These are phyloP conservation scores for Neurospora sp. DNA, from an alignment of 495 filamentous ascomycete species.

Conservation along the genomic window DNA sequence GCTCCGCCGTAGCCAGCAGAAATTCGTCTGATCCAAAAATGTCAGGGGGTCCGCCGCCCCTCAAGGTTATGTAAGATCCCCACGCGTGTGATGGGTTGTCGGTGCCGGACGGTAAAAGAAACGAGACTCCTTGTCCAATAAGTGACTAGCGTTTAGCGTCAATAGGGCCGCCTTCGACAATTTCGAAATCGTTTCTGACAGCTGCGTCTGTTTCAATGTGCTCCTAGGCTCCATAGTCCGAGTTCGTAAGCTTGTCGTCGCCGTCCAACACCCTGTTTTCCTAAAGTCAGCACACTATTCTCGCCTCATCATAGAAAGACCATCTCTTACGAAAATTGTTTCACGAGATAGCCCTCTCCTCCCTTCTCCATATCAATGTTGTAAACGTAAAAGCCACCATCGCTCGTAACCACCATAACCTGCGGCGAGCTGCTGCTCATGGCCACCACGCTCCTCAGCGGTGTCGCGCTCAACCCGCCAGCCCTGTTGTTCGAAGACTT, in stretches of 20 bases:
- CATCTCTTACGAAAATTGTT: slow-evolving; percentile 70
- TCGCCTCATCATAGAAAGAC: neutral
- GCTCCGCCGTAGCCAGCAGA: neutral
- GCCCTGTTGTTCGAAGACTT: slow-evolving; percentile 35
- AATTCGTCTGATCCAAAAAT: neutral
- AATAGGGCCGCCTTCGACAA: neutral
- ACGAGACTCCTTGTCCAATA: neutral
- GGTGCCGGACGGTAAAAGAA: neutral
- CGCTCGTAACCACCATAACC: slow-evolving; percentile 95
- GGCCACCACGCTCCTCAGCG: slow-evolving; percentile 76
- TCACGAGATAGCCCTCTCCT: slow-evolving; percentile 83
- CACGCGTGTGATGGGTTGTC: neutral
- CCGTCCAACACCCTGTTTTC: slow-evolving; percentile 37
- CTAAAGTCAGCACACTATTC: slow-evolving; percentile 2
- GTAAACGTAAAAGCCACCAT: slow-evolving; percentile 89
- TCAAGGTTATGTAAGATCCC: neutral
- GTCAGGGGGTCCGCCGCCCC: neutral
- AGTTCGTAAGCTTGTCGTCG: slow-evolving; percentile 40
- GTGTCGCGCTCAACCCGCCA: slow-evolving; percentile 20
- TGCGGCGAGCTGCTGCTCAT: slow-evolving; percentile 89
- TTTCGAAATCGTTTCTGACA: neutral
- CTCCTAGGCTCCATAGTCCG: slow-evolving; percentile 25
- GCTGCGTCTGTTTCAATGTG: neutral
- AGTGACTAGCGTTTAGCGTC: neutral
- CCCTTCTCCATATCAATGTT: slow-evolving; percentile 91